Conservation (phyloP, 2,329 filamentous ascomycete species). For the Microdochium bolleyi region DNA sequence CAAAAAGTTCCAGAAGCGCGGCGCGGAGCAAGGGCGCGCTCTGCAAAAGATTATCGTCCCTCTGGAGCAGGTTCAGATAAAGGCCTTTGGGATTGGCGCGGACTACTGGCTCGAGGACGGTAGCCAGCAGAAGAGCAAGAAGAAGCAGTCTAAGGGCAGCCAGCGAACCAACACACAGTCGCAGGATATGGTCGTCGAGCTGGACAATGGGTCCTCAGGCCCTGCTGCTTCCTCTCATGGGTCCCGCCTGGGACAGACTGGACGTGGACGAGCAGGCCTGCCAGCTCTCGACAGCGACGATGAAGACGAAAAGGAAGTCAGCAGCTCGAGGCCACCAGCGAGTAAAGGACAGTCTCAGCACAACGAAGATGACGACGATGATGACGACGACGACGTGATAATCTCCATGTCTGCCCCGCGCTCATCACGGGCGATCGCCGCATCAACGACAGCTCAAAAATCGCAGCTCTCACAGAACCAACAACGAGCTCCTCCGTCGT, state of each 20-base stretch:
- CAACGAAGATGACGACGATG: slow-evolving; percentile 12
- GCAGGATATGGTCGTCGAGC: background rate
- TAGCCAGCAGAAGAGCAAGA: slow-evolving; percentile 15
- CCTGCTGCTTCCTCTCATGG: background rate
- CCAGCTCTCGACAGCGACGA: slow-evolving; percentile 13
- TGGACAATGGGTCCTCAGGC: background rate
- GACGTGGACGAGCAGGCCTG: slow-evolving; percentile 4
- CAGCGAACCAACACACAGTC: slow-evolving; percentile 7
- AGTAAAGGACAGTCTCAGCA: background rate
- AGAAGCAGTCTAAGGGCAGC: slow-evolving; percentile 5
- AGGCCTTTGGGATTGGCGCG: slow-evolving; percentile 67
- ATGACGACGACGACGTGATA: slow-evolving; percentile 13
- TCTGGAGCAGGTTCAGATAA: slow-evolving; percentile 62
- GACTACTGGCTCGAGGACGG: slow-evolving; percentile 65
- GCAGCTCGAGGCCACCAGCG: background rate
- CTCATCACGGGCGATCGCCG: slow-evolving; percentile 5
- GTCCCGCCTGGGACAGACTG: background rate
- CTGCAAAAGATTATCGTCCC: slow-evolving; percentile 54
- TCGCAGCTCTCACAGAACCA: background rate
- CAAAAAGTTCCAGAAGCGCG: slow-evolving; percentile 70
- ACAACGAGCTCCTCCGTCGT: background rate
- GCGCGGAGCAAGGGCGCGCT: slow-evolving; percentile 34
- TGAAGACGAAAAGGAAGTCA: slow-evolving; percentile 11
- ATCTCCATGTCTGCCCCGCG: slow-evolving; percentile 10
- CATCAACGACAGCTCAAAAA: background rate